phyloP scores from a whole-genome alignment of 331 rosid species.

The Pyracantha coccinea region DNA sequence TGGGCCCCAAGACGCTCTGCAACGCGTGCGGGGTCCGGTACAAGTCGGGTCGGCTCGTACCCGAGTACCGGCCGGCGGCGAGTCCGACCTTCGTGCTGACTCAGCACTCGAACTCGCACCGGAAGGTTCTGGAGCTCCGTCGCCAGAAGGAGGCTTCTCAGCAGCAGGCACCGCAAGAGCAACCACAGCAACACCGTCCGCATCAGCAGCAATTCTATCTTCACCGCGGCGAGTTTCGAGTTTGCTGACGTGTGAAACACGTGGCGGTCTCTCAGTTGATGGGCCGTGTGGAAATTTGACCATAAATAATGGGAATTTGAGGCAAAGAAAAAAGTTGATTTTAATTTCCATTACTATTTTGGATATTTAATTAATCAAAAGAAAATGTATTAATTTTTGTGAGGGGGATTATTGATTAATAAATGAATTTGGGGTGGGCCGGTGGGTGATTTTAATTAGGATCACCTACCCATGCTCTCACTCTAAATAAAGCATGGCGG shows the following conservation, averaged over 20 bases:
- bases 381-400: background rate
- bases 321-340: background rate
- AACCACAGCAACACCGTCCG: background rate
- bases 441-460: background rate
- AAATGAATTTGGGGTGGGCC: background rate
- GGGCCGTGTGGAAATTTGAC: background rate
- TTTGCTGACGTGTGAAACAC: constrained; percentile 21
- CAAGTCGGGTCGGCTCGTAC: constrained; percentile 48
- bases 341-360: background rate
- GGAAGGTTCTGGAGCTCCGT: constrained; percentile 50
- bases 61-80: constrained; percentile 45
- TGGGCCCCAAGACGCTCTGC: constrained; percentile 46
- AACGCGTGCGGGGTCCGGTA: constrained; percentile 47
- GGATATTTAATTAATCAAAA: background rate
- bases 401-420: background rate
- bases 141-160: constrained; percentile 29
- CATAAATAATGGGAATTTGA: too few species aligned
- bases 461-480: background rate
- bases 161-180: constrained; percentile 7
- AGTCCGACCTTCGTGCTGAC: constrained; percentile 47
- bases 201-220: constrained; percentile 12
- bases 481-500: background rate
- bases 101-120: constrained; percentile 54
- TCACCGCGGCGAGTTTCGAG: constrained; percentile 19
- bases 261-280: background rate